A percentile compares a stretch with the other conserved stretches of the same genome.
Evolutionary conservation across 164 flowering plant genomes (phyloP).

Genomic region (Malania oleifera): DNA sequence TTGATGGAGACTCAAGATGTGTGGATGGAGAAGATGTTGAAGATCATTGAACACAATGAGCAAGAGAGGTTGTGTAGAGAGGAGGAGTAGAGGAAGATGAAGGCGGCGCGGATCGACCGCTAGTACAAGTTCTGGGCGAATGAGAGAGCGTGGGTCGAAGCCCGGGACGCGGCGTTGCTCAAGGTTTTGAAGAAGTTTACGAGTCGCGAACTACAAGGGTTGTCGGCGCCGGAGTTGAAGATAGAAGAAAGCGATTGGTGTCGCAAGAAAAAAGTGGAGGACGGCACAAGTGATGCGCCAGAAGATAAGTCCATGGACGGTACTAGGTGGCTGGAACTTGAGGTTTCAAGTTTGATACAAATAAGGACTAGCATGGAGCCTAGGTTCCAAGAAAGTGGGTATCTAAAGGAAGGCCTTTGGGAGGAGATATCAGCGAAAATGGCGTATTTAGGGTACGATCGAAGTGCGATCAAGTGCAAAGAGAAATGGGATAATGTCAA

Average conservation of each 20-base stretch:
- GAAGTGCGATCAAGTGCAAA: constrained; percentile 41
- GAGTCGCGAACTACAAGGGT: constrained; percentile 22
- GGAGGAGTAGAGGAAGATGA: constrained; percentile 79
- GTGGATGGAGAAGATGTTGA: constrained; percentile 75
- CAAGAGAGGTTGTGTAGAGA: constrained; percentile 64
- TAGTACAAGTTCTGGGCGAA: constrained; percentile 71
- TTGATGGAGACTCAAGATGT: constrained; percentile 81
- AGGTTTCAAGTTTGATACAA: constrained; percentile 44
- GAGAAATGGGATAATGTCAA: constrained; percentile 58
- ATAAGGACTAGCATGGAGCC: constrained; percentile 40
- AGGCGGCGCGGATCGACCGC: constrained; percentile 42
- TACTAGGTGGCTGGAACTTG: constrained; percentile 41
- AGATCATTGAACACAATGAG: constrained; percentile 66
- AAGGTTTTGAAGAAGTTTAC: constrained; percentile 58
- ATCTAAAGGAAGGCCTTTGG: constrained; percentile 38
- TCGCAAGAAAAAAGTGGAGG: constrained; percentile 15
- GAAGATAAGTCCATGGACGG: no score
- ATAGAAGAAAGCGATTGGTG: no score
- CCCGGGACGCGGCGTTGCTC: constrained; percentile 67
- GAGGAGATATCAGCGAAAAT: constrained; percentile 59
- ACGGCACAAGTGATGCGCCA: constrained; percentile 8
- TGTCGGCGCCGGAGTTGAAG: constrained; percentile 25
- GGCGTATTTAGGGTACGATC: constrained; percentile 50
- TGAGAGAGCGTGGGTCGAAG: constrained; percentile 78
- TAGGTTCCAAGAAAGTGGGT: constrained; percentile 38